Evolutionary conservation across 768 basidiomycete species (phyloP).

Genomic region (Hypsizygus marmoreus): DNA sequence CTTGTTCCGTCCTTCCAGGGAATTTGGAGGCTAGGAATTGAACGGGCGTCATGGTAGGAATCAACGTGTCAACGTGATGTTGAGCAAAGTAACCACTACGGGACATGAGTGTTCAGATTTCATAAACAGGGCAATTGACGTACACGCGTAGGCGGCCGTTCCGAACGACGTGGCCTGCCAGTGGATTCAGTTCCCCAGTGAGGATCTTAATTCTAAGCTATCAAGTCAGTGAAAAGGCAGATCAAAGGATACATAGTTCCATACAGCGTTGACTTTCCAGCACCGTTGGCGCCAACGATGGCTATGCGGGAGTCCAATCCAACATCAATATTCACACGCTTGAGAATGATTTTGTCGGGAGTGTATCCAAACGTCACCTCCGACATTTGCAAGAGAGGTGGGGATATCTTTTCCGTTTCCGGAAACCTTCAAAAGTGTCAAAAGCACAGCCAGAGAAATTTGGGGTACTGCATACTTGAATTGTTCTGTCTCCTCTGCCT

Average conservation of each 20-base stretch:
- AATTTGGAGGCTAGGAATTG: constrained; percentile 90
- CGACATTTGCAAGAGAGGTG: constrained; percentile 90
- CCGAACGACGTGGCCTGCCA: constrained; percentile 78
- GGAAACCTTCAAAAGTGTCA: constrained; percentile 63
- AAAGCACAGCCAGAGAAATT: background rate
- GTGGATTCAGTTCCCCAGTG: constrained; percentile 78
- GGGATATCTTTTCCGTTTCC: constrained; percentile 96
- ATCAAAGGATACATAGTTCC: constrained; percentile 18
- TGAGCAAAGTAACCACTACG: constrained; percentile 88
- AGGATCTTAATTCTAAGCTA: constrained; percentile 81
- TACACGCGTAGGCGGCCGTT: constrained; percentile 92
- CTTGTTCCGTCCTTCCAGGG: constrained; percentile 95
- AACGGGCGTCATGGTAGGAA: constrained; percentile 85
- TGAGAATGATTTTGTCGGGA: constrained; percentile 73
- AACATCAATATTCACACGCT: constrained; percentile 84
- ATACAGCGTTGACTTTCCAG: constrained; percentile 94
- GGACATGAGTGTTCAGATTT: constrained; percentile 7
- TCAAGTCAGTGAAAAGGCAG: constrained; percentile 3
- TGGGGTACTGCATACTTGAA: constrained; percentile 63
- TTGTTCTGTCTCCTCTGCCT: constrained; percentile 87
- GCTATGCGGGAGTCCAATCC: constrained; percentile 94
- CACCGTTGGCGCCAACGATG: constrained; percentile 92
- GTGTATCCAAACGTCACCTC: constrained; percentile 90
- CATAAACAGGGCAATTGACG: constrained; percentile 24
- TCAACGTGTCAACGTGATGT: constrained; percentile 92